Evolutionary conservation across 2,329 filamentous ascomycete species (phyloP), one percentile per base, ranked within the genome.

Genomic region (Ceratocystis eucalypticola): DNA sequence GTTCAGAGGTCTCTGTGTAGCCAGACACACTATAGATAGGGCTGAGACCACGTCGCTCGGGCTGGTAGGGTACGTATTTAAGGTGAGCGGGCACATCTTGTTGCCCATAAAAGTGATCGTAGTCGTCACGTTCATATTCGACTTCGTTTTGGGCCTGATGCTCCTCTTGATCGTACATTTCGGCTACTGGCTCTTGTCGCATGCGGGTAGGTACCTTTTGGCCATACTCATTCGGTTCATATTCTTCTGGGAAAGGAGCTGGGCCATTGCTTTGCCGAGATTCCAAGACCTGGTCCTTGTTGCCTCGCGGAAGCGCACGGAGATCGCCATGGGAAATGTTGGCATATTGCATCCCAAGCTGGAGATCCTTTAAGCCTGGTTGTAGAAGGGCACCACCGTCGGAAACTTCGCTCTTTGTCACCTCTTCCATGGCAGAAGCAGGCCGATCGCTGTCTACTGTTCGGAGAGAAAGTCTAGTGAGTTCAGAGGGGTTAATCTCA

Each of bases 21-120:
- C 92, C 94, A 10, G 91, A 93, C 17, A 96, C 89, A 71, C 92
- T 96, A 70, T 94, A 92, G 68, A 96, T 92, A 0, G 93, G 93
- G 73, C 92, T 96, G 62, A 95, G 77, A 10, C 86, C 87, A 53
- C 89, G 87, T 64, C 84, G 82, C 70, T 88, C 84, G 10, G 84
- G 81, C 71, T 86, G 82, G 69, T 89, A 87, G 1, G 87, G 83
- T n/a, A 86, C 80, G 70, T 88, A 88, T 70, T 83, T 83, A 33
- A 86, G 75, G 17, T 83, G 84, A 2, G 83, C 82, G 1, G 84
- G 84, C 1, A 87, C 84, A 68, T 87, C 83, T 70, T 87, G 84
- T 2, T 79, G 80, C 70, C 77, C 80, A 70, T 83, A 84, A 70
- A 82, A 84, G 62, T 78, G 76, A 69, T 78, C 33, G 37, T 68